Conservation (phyloP, 192 early-diverging fungal species). For the Thoreauomyces humboldtii region DNA sequence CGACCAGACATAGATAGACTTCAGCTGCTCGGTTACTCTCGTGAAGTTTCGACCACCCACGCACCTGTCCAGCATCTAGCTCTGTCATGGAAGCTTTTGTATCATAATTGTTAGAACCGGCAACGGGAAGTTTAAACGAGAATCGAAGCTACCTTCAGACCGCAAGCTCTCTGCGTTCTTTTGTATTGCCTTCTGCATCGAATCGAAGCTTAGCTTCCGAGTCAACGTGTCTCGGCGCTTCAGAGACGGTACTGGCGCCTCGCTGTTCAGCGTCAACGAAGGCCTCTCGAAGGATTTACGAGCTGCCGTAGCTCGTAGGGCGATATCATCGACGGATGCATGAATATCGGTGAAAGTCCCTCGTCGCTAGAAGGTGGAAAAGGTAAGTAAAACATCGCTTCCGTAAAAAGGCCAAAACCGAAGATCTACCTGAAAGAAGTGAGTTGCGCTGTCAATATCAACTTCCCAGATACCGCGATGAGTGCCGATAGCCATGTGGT, state of each 20-base stretch:
- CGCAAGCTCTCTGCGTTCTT: constrained; percentile 41
- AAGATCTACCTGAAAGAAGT: constrained; percentile 38
- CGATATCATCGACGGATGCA: constrained; percentile 37
- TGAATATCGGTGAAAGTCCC: constrained; percentile 20
- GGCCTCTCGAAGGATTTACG: not conserved
- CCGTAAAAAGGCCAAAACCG: no score
- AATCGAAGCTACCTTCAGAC: not conserved
- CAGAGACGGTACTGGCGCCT: not conserved
- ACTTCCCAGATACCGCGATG: constrained; percentile 68
- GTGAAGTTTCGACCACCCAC: no score
- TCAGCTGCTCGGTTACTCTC: not conserved
- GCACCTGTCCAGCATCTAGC: constrained; percentile 10
- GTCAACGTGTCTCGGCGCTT: constrained; percentile 24
- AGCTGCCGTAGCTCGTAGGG: constrained; percentile 25
- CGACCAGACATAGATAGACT: no score
- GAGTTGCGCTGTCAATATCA: constrained; percentile 53
- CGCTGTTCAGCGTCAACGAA: not conserved
- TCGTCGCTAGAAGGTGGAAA: not conserved
- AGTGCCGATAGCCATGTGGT: constrained; percentile 64
- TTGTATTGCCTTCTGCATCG: constrained; percentile 57
- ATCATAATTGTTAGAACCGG: no score
- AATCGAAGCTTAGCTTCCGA: constrained; percentile 57
- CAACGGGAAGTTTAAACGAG: not conserved
- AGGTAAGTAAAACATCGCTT: not conserved
- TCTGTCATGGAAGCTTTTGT: no score